Evolutionary conservation across 495 filamentous ascomycete species (phyloP), one percentile per base, ranked within the genome.

Genomic region (Penicillium bovifimosum): DNA sequence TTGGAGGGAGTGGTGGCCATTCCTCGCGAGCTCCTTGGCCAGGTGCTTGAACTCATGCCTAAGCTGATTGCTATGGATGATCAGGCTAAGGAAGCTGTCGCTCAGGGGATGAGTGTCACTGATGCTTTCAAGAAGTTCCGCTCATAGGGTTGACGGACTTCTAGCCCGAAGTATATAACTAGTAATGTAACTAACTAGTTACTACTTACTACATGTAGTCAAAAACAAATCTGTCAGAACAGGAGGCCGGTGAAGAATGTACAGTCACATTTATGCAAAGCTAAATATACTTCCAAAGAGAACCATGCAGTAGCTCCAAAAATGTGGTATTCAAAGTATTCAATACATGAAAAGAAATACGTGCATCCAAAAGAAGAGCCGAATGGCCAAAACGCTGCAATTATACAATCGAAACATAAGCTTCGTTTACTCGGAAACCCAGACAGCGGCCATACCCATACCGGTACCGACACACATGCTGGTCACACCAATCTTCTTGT

Each of bases 381-480:
- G 34, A 44, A 34, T 57, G 54, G 26, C 20, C 32, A 53, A 60
- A 61, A 60, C 68, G 70, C 70, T 73, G 63, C 58, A 41, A 69
- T 54, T 50, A 47, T 62, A 62, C 48, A 57, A 52, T 28, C 35
- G 50, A 61, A 43, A 51, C 52, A 53, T 44, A 40, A 47, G 17
- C 36, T 16, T 38, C 45, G 24, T 61, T 71, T 82, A 91, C 74
- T 93, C 89, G 20, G 84, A 85, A 59, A 96, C 90, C 89, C 90
- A 96, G 40, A 96, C 85, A 44, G 90, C 88, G 24, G 93, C 93
- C 89, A 95, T 95, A 32, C 91, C 91, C 91, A 96, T 96, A 39
- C 91, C 91, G 9, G 93, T 98, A 20, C 92, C 93, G 36, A 96
- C 77, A 69, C 93, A 98, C 93, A 98, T 96, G 71, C 86, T 91